These are phyloP conservation scores for Xerocomus nothofagi DNA, from an alignment of 1,284 basidiomycete genomes.

Conservation along the genomic window DNA sequence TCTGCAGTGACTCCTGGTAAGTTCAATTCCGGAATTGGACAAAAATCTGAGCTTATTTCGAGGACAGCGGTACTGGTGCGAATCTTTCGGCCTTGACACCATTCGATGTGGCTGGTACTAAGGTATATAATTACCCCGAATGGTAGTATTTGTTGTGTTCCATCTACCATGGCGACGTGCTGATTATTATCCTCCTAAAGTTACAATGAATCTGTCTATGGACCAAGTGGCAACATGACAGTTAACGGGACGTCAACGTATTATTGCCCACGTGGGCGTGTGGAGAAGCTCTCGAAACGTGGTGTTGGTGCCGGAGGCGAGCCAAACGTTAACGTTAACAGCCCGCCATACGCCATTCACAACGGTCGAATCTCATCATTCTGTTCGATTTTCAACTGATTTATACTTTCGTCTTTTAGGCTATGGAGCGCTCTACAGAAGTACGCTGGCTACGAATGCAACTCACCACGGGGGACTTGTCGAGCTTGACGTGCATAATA, in stretches of 20 bases:
- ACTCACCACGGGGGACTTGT: slow-evolving; percentile 40
- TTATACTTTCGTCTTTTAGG: slow-evolving; percentile 13
- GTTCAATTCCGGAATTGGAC: slow-evolving; percentile 16
- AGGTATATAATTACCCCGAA: slow-evolving; percentile 57
- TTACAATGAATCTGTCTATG: slow-evolving; percentile 62
- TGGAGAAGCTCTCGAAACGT: slow-evolving; percentile 17
- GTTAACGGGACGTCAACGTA: slow-evolving; percentile 66
- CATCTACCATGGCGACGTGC: neutral
- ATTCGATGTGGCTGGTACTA: slow-evolving; percentile 47
- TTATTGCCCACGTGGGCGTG: slow-evolving; percentile 22
- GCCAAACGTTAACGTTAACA: slow-evolving; percentile 48
- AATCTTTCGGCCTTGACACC: slow-evolving; percentile 40
- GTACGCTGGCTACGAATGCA: slow-evolving; percentile 40
- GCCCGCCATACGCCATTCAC: slow-evolving; percentile 70
- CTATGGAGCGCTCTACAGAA: slow-evolving; percentile 26
- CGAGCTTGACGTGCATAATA: slow-evolving; percentile 43
- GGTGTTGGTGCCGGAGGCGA: slow-evolving; percentile 44
- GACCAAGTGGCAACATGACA: slow-evolving; percentile 73
- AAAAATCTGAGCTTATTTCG: slow-evolving; percentile 5
- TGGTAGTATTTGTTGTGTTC: slow-evolving; percentile 41
- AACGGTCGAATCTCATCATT: slow-evolving; percentile 46
- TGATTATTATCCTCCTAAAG: slow-evolving; percentile 35
- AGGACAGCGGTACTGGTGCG: slow-evolving; percentile 50
- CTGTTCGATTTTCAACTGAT: neutral
- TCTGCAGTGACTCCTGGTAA: slow-evolving; percentile 64